A percentile compares a stretch with the other conserved stretches of the same genome.
These are phyloP conservation scores for Suillus discolor DNA, from an alignment of 768 basidiomycete species.

Conservation along the genomic window DNA sequence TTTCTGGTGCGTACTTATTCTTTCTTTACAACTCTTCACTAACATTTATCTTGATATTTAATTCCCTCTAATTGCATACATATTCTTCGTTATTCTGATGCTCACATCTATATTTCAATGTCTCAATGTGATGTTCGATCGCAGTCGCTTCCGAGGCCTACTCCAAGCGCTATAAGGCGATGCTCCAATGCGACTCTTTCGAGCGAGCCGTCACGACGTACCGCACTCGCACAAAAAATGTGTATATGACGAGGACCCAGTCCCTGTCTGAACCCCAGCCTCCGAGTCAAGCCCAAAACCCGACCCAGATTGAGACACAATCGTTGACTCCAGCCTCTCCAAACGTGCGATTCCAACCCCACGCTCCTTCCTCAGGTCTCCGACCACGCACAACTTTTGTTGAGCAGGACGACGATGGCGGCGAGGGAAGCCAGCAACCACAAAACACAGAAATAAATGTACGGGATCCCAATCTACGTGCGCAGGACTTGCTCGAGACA, in stretches of 20 bases:
- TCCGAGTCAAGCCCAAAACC: slow-evolving; percentile 5
- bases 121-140: not conserved
- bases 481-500: slow-evolving; percentile 37
- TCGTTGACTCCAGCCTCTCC: not conserved
- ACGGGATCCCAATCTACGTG: slow-evolving; percentile 9
- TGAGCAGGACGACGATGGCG: not conserved
- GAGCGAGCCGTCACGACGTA: slow-evolving; percentile 49
- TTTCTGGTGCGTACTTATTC: slow-evolving; percentile 53
- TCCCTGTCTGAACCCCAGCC: not conserved
- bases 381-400: not conserved
- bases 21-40: not conserved
- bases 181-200: slow-evolving; percentile 49
- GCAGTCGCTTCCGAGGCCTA: slow-evolving; percentile 69
- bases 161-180: slow-evolving; percentile 62
- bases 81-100: not conserved
- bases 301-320: slow-evolving; percentile 12
- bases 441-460: not conserved
- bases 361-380: not conserved
- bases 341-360: slow-evolving; percentile 8
- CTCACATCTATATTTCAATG: not conserved
- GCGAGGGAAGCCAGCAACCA: slow-evolving; percentile 1
- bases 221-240: slow-evolving; percentile 29
- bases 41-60: not conserved
- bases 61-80: not conserved
- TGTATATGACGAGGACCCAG: slow-evolving; percentile 18